A percentile compares a stretch with the other conserved stretches of the same genome.
Conservation (phyloP, 164 flowering plant genomes). For the Stephania yunnanensis region DNA sequence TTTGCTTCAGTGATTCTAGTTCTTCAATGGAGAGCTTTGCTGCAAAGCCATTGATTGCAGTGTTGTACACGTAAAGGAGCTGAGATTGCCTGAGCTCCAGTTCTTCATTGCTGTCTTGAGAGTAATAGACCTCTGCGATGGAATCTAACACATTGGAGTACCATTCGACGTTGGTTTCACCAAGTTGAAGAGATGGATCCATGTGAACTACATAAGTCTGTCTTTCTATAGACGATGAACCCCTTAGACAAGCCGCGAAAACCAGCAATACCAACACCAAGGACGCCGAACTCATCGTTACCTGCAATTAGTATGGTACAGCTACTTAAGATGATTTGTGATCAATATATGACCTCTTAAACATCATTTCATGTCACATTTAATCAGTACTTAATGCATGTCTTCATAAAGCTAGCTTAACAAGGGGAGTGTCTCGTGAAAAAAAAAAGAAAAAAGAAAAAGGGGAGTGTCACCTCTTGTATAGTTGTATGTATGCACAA, state of each 20-base stretch:
- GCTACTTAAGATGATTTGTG: background rate
- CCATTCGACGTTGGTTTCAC: constrained; percentile 14
- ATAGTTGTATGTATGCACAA: background rate
- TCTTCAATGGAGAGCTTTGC: constrained; percentile 54
- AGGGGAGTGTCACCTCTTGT: background rate
- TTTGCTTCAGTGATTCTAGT: constrained; percentile 25
- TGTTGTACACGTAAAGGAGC: constrained; percentile 55
- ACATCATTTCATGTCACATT: background rate
- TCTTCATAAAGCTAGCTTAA: background rate
- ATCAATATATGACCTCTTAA: background rate
- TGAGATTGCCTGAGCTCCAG: constrained; percentile 33
- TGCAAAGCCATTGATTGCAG: constrained; percentile 51
- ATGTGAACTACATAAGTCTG: constrained; percentile 62
- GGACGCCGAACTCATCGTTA: background rate
- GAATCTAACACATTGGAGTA: constrained; percentile 39
- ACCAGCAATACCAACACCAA: constrained; percentile 17
- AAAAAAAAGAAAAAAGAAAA: too few species aligned
- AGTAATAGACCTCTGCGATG: constrained; percentile 22
- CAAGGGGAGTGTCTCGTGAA: background rate
- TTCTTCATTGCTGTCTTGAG: constrained; percentile 20
- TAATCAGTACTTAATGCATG: background rate
- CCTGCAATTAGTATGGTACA: background rate
- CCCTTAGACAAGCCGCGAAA: constrained; percentile 19
- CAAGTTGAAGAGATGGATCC: constrained; percentile 13
- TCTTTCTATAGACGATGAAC: constrained; percentile 25